phyloP scores from a whole-genome alignment of 2,329 filamentous ascomycete genomes.

The Paracoccidioides lutzii region DNA sequence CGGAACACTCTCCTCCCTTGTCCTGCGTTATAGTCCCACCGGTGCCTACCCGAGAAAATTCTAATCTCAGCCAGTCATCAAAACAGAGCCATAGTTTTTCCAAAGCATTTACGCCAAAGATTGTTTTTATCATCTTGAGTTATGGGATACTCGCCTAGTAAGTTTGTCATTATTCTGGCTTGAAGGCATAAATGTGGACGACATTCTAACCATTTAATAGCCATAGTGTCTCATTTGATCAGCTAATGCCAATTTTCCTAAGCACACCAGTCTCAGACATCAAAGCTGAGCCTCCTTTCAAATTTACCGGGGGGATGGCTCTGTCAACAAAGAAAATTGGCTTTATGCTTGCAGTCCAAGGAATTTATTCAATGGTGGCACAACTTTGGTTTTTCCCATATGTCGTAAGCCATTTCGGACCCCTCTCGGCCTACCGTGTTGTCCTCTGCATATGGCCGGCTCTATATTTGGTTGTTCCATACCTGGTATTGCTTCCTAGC shows the following conservation, averaged over 20 bases:
- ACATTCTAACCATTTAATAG: slow-evolving; percentile 36
- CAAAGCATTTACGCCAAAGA: slow-evolving; percentile 68
- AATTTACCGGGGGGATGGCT: slow-evolving; percentile 76
- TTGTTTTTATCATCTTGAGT: slow-evolving; percentile 74
- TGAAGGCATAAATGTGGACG: slow-evolving; percentile 42
- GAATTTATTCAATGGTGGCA: slow-evolving; percentile 75
- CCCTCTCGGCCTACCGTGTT: slow-evolving; percentile 67
- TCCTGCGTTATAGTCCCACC: slow-evolving; percentile 18
- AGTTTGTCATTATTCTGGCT: slow-evolving; percentile 37
- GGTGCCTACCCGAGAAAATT: background rate
- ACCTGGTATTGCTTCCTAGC: slow-evolving; percentile 71
- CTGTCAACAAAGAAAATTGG: slow-evolving; percentile 75
- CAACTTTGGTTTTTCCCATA: slow-evolving; percentile 75
- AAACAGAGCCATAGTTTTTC: slow-evolving; percentile 30
- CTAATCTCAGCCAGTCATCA: slow-evolving; percentile 22
- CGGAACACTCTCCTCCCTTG: slow-evolving; percentile 40
- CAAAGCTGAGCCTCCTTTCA: slow-evolving; percentile 59
- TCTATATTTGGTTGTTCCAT: slow-evolving; percentile 78
- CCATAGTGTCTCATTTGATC: slow-evolving; percentile 94
- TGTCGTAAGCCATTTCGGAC: slow-evolving; percentile 61
- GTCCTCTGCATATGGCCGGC: slow-evolving; percentile 73
- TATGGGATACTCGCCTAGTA: slow-evolving; percentile 93
- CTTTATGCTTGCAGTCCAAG: slow-evolving; percentile 76
- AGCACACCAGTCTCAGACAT: slow-evolving; percentile 49
- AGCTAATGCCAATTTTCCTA: slow-evolving; percentile 83